Base-by-base conservation (phyloP, 345 rosid genomes). In the Durio zibethinus region DNA sequence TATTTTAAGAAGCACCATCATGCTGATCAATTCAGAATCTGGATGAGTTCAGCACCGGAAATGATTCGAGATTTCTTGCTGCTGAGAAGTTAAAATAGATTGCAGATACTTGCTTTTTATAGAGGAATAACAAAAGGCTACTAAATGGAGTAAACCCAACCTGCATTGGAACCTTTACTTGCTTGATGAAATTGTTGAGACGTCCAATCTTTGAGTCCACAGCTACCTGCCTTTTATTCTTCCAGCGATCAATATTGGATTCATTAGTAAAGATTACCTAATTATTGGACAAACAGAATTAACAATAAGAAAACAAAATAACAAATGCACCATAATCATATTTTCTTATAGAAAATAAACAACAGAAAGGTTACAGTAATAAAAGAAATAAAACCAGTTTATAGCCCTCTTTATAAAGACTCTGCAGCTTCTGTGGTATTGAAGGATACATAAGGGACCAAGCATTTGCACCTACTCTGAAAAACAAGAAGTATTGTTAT, bases 221-320 rank as follows among this genome's bases (percentile, higher is more conserved):
- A 31, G 99, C 99, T 71, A 80, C 87, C 81, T 95, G 98, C 76
- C 99, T 90, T 84, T 92, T 93, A 54, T 95, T 93, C 82, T 90
- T 93, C 99, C 99, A 92, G 79, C 98, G 94, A 47, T 95, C 98
- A 77, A 95, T 95, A 88, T 93, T 95, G 74, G 98, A 91, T 80
- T 95, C 99, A 82, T 95, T 95, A 20, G 97, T 89, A 87, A 95
- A 95, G 85, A 95, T 92, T 77, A 95, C 98, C 98, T 95, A 76
- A 59, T 50, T 43, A 80, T 65, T 35, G 4, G 20, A 72, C 11
- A 77, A 68, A 71, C 25, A 74, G 54, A 38, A 12, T 40, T 63
- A 45, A 12, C 45, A 63, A 31, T 43, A 48, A 73, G 40, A 29
- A 31, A 40, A 42, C 21, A 68, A 23, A n/a, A 40, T 27, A 20